Evolutionary conservation across 2,329 filamentous ascomycete species (phyloP).

Genomic region (Volutella citrinella): DNA sequence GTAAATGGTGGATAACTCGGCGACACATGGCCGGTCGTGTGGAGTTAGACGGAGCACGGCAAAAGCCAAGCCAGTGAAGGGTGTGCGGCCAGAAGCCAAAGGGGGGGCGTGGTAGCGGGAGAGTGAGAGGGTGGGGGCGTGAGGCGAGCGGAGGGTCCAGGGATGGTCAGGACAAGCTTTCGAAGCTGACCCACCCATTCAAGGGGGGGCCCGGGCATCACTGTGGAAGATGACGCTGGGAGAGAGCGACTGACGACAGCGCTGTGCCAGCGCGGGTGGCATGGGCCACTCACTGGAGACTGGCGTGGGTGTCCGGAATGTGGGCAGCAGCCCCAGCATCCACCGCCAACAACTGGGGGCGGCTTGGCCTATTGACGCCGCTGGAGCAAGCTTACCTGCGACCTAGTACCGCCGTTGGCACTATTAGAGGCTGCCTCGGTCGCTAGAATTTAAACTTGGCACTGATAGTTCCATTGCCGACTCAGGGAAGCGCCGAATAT

Average conservation of each 20-base stretch:
- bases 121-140: slow-evolving; percentile 7
- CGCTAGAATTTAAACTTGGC: too few relatives aligned
- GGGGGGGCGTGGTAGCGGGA: slow-evolving; percentile 9
- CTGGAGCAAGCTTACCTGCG: too few relatives aligned
- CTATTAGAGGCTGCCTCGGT: too few relatives aligned
- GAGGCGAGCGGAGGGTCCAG: slow-evolving; percentile 12
- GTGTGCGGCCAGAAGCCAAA: slow-evolving; percentile 10
- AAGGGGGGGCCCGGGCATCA: slow-evolving; percentile 18
- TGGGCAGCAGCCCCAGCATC: too few relatives aligned
- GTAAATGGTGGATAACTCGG: slow-evolving; percentile 31
- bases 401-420: too few relatives aligned
- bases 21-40: slow-evolving; percentile 32
- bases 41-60: slow-evolving; percentile 27
- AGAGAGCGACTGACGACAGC: too few relatives aligned
- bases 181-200: slow-evolving; percentile 20
- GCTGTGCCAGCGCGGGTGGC: slow-evolving; percentile 3
- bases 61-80: slow-evolving; percentile 21
- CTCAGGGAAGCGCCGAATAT: too few relatives aligned
- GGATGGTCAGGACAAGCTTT: slow-evolving; percentile 32
- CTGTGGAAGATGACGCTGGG: slow-evolving; percentile 22
- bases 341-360: too few relatives aligned
- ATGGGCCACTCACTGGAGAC: too few relatives aligned
- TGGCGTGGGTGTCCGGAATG: too few relatives aligned
- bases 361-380: too few relatives aligned
- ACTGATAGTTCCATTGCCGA: too few relatives aligned